Evolutionary conservation across 129 eudicot species (phyloP).

Genomic region (Dittrichia graveolens): DNA sequence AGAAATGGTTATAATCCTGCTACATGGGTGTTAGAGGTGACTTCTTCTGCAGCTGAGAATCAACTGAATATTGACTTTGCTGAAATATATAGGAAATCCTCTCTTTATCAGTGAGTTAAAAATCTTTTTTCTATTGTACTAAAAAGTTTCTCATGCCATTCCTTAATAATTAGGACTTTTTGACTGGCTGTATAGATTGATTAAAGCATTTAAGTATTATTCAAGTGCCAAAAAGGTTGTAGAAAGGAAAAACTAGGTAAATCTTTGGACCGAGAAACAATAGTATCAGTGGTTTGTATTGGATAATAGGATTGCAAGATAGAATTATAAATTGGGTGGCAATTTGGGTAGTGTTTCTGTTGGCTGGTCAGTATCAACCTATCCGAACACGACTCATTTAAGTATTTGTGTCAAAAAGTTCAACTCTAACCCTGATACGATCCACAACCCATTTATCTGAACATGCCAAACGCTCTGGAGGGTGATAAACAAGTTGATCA

Average conservation of each 20-base stretch:
- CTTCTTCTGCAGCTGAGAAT: constrained; percentile 41
- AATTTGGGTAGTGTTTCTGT: too few species aligned
- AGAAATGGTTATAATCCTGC: constrained; percentile 77
- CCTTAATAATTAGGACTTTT: neutral
- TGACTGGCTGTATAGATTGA: neutral
- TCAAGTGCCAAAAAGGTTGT: neutral
- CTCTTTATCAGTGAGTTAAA: constrained; percentile 52
- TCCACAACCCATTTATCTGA: too few species aligned
- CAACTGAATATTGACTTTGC: constrained; percentile 62
- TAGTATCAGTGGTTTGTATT: neutral
- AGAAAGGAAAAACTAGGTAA: neutral
- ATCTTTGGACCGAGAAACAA: neutral
- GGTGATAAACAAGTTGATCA: too few species aligned
- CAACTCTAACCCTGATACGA: too few species aligned
- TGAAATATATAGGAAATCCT: constrained; percentile 51
- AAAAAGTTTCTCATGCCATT: constrained; percentile 1
- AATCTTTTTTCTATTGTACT: neutral
- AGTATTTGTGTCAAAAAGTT: too few species aligned
- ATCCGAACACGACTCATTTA: too few species aligned
- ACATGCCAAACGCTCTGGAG: too few species aligned
- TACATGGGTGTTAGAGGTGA: constrained; percentile 71
- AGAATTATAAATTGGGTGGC: too few species aligned
- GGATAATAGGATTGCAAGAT: neutral
- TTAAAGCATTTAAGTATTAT: neutral
- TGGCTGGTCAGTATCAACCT: too few species aligned